phyloP scores from a whole-genome alignment of 768 basidiomycete genomes.

The Polyporus arcularius region DNA sequence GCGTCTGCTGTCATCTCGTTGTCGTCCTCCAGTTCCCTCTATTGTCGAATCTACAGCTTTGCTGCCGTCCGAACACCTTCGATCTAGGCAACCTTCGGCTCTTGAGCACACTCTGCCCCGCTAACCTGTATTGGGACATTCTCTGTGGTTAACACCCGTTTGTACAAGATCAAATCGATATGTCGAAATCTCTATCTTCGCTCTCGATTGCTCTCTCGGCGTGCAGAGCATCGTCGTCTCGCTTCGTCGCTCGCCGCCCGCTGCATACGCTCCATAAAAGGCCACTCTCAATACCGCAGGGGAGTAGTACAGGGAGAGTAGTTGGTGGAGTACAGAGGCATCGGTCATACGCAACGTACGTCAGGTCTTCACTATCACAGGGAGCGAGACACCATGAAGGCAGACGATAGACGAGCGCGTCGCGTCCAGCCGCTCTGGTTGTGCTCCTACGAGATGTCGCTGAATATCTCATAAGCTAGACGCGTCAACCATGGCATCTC shows the following conservation, averaged over 20 bases:
- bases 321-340: background rate
- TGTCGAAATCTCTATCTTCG: background rate
- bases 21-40: no score
- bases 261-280: background rate
- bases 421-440: background rate
- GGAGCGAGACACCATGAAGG: background rate
- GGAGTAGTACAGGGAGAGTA: background rate
- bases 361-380: background rate
- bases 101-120: no score
- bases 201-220: background rate
- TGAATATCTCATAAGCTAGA: slow-evolving; percentile 16
- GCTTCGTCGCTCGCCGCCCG: background rate
- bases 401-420: background rate
- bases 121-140: no score
- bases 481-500: slow-evolving; percentile 25
- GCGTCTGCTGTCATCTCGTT: no score
- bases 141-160: no score
- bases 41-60: no score
- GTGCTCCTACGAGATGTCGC: background rate
- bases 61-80: no score
- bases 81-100: no score
- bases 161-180: background rate
- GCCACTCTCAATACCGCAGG: no score
- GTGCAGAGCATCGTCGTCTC: background rate
- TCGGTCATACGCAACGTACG: slow-evolving; percentile 14